A percentile compares a stretch with the other conserved stretches of the same genome.
phyloP scores from a whole-genome alignment of 306 rosid species.

The Lathyrus aphaca region DNA sequence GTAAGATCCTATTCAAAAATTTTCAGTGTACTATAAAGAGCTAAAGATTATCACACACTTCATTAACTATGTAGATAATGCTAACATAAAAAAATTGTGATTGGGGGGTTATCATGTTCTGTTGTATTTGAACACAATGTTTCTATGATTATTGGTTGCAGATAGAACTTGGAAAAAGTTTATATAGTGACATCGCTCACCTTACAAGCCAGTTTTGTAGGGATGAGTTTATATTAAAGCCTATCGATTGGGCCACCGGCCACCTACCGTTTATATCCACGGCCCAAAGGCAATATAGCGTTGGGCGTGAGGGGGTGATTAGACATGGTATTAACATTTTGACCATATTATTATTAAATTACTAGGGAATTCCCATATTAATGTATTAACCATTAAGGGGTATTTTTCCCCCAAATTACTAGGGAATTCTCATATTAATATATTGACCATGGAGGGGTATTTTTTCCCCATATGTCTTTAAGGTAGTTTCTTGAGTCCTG shows the following conservation, averaged over 20 bases:
- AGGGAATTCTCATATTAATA: slow-evolving; percentile 24
- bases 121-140: slow-evolving; percentile 32
- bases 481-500: slow-evolving; percentile 24
- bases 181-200: no score
- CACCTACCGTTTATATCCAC: no score
- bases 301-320: no score
- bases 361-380: background rate
- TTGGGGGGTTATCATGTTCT: slow-evolving; percentile 20
- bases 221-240: no score
- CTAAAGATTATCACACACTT: slow-evolving; percentile 1
- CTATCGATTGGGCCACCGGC: no score
- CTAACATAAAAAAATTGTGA: slow-evolving; percentile 11
- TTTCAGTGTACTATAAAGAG: slow-evolving; percentile 20
- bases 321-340: no score
- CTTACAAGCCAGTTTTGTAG: no score
- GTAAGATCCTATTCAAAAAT: background rate
- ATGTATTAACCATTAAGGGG: slow-evolving; percentile 25
- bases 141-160: background rate
- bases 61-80: slow-evolving; percentile 16
- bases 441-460: slow-evolving; percentile 26
- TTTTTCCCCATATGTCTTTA: slow-evolving; percentile 11
- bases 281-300: no score
- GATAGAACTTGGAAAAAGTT: no score
- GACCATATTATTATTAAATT: no score
- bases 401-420: slow-evolving; percentile 1